Evolutionary conservation across 75 land plant genomes (phyloP), one percentile per base, ranked within the genome.

Genomic region (Cupressus sempervirens): DNA sequence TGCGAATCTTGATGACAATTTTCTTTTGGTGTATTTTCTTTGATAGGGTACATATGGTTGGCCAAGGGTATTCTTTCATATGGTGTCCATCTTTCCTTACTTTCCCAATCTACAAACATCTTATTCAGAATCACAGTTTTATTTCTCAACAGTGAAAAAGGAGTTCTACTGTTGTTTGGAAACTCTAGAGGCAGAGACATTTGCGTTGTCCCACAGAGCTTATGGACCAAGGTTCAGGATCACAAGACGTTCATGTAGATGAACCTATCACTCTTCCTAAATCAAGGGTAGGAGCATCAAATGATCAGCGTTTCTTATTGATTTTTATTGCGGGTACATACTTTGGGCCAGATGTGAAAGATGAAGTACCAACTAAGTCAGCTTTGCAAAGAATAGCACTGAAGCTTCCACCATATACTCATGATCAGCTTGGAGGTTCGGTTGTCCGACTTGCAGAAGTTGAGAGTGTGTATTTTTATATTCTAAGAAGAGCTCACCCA

Each of bases 301-400:
- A 82, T 86, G 95, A 93, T 81, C 94, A 91, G 83, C 88, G 84
- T 46, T 94, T 94, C 77, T 88, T 94, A 4, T 83, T 93, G 82
- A 86, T 88, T 83, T 94, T 93, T 81, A 91, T 94, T 84, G 80
- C 87, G 83, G 94, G 96, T 40, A 91, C 89, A 70, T 94, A 91
- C 84, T 94, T 93, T 87, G 96, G 93, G 14, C 96, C 96, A 50
- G 92, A 93, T 84, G 68, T 93, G 68, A 89, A 88, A 62, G 74
- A 84, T 54, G 93, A 93, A 52, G 80, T 75, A 13, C 93, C 94
- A 29, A 84, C 86, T 54, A 94, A 94, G 81, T 93, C 95, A 14
- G 92, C 87, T 84, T 53, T 91, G 76, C 93, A 94, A 83, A 87
- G 94, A 83, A 81, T 65, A 26, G 89, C 88, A 29, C 89, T 88